Evolutionary conservation across 495 filamentous ascomycete genomes (phyloP).

Genomic region (Podospora pseudoanserina): DNA sequence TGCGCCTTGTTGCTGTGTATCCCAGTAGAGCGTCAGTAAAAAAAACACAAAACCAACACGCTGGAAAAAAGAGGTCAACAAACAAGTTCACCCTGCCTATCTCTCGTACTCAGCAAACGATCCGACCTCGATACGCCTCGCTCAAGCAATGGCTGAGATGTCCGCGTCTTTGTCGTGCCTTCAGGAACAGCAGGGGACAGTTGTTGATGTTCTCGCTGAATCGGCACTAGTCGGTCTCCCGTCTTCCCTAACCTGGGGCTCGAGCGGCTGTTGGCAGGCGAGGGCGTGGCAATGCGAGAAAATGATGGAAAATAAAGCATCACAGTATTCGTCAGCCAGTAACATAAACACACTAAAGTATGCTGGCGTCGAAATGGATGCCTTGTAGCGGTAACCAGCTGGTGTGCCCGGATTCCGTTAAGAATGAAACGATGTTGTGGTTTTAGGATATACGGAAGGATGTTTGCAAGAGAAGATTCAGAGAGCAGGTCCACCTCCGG

Average conservation of each 20-base stretch:
- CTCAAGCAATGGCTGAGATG: conserved; percentile 7
- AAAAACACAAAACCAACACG: too few species aligned
- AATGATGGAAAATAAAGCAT: neutral
- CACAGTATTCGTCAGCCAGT: neutral
- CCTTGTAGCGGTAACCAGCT: neutral
- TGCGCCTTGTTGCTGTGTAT: conserved; percentile 13
- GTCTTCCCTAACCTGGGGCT: neutral
- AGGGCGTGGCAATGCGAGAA: neutral
- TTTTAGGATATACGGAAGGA: neutral
- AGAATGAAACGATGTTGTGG: neutral
- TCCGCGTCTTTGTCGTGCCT: conserved; percentile 14
- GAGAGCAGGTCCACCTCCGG: neutral
- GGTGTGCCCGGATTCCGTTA: neutral
- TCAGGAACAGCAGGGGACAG: neutral
- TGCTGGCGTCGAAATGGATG: neutral
- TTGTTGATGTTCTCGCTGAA: neutral
- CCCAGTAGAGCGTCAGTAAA: neutral
- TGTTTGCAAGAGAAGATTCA: neutral
- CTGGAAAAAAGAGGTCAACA: neutral
- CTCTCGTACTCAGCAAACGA: neutral
- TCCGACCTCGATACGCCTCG: neutral
- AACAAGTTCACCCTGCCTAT: neutral
- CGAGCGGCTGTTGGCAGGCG: neutral
- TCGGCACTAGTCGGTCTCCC: neutral
- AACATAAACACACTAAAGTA: neutral